A percentile compares a stretch with the other conserved stretches of the same genome.
Evolutionary conservation across 352 stramenopile genomes (phyloP).

Genomic region (Pythium diclinum): DNA sequence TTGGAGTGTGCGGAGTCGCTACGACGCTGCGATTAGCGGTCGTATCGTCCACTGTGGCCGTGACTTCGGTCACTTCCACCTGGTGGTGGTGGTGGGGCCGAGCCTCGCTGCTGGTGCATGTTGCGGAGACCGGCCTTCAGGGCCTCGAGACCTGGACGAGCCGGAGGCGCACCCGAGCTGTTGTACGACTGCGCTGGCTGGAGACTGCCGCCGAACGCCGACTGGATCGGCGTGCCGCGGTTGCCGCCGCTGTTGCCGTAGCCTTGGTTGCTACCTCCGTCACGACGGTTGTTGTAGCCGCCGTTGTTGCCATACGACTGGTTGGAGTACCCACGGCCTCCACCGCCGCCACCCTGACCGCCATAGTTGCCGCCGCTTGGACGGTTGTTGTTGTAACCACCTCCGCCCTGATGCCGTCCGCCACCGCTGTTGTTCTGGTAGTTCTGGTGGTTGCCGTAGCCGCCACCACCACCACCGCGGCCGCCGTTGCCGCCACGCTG

Average conservation of each 20-base stretch:
- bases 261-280: slow-evolving; percentile 15
- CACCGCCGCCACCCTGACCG: slow-evolving; percentile 10
- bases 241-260: slow-evolving; percentile 6
- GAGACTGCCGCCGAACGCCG: slow-evolving; percentile 55
- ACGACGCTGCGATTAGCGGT: slow-evolving; percentile 36
- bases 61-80: slow-evolving; percentile 18
- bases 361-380: neutral
- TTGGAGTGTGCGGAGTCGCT: neutral
- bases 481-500: slow-evolving; percentile 24
- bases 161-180: slow-evolving; percentile 34
- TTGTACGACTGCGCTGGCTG: slow-evolving; percentile 50
- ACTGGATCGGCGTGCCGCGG: slow-evolving; percentile 54
- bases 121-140: slow-evolving; percentile 79
- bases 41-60: slow-evolving; percentile 42
- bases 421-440: slow-evolving; percentile 24
- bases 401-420: slow-evolving; percentile 15
- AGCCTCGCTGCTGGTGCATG: slow-evolving; percentile 77
- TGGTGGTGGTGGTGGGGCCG: slow-evolving; percentile 22
- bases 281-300: slow-evolving; percentile 10
- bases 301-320: slow-evolving; percentile 27
- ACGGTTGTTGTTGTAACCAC: slow-evolving; percentile 13
- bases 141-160: slow-evolving; percentile 57
- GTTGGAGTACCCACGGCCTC: slow-evolving; percentile 29
- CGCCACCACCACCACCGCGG: slow-evolving; percentile 18
- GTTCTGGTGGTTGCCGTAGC: slow-evolving; percentile 24